These are phyloP conservation scores for Rhododendron henanense DNA, from an alignment of 148 eudicot genomes.

Conservation along the genomic window DNA sequence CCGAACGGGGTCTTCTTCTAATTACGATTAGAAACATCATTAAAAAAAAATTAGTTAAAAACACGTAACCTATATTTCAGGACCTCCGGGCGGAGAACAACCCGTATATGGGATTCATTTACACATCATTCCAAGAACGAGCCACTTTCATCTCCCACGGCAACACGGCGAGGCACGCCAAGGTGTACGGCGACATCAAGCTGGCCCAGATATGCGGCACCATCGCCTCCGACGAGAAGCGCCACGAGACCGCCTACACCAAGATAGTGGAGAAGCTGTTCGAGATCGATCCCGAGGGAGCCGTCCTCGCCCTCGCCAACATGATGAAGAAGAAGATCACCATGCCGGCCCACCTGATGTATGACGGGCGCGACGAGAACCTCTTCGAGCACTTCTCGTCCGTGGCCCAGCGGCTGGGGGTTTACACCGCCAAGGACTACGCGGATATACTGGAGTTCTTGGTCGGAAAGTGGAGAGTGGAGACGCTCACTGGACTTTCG, in stretches of 20 bases:
- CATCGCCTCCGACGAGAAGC: neutral
- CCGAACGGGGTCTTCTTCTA: too few relatives aligned
- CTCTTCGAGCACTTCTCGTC: slow-evolving; percentile 17
- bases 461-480: slow-evolving; percentile 24
- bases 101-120: slow-evolving; percentile 21
- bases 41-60: too few relatives aligned
- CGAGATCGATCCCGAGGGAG: slow-evolving; percentile 16
- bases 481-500: slow-evolving; percentile 11
- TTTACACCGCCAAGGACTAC: slow-evolving; percentile 24
- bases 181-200: slow-evolving; percentile 14
- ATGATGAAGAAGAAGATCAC: slow-evolving; percentile 28
- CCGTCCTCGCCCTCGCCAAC: slow-evolving; percentile 1
- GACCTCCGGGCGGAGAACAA: slow-evolving; percentile 18
- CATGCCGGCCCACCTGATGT: slow-evolving; percentile 28
- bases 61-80: neutral
- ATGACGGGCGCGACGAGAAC: slow-evolving; percentile 21
- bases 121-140: slow-evolving; percentile 27
- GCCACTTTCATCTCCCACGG: slow-evolving; percentile 27
- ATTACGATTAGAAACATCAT: too few relatives aligned
- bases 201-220: slow-evolving; percentile 23
- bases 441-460: slow-evolving; percentile 24
- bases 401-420: slow-evolving; percentile 13
- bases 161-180: slow-evolving; percentile 21
- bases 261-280: slow-evolving; percentile 24
- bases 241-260: slow-evolving; percentile 11